These are phyloP conservation scores for Pigoraptor vietnamica DNA, from an alignment of 78 protist species.

Conservation along the genomic window DNA sequence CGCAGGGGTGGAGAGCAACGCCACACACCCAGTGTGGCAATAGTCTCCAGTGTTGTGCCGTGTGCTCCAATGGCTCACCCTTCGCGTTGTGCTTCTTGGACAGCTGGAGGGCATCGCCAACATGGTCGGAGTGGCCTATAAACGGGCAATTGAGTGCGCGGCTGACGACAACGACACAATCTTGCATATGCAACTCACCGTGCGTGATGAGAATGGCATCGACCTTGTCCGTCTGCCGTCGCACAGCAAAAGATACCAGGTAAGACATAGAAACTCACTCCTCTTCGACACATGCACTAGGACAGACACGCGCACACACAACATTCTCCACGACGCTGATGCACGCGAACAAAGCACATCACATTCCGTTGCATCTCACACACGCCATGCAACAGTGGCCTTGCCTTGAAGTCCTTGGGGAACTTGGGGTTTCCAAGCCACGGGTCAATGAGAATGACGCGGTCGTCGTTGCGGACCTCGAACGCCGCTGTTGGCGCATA, in stretches of 20 bases:
- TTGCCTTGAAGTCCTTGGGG: neutral
- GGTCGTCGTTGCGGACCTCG: neutral
- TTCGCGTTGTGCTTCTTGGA: neutral
- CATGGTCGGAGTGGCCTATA: slow-evolving; percentile 12
- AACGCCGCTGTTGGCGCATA: neutral
- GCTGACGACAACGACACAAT: neutral
- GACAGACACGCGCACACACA: neutral
- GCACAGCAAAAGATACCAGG: neutral
- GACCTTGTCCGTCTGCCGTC: neutral
- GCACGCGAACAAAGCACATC: neutral
- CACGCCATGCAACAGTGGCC: neutral
- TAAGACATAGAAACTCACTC: neutral
- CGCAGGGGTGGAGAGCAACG: too few species aligned
- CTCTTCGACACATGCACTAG: neutral
- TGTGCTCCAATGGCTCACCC: neutral
- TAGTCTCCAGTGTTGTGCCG: too few species aligned
- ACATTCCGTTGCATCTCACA: too few species aligned
- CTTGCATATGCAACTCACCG: neutral
- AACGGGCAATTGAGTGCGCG: neutral
- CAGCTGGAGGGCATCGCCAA: slow-evolving; percentile 6
- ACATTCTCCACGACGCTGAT: neutral
- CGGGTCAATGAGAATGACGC: slow-evolving; percentile 12
- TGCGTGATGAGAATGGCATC: slow-evolving; percentile 5
- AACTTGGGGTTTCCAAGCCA: slow-evolving; percentile 6
- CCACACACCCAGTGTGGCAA: neutral